These are phyloP conservation scores for Neonectria sp. DNA, from an alignment of 2,329 filamentous ascomycete genomes.

Conservation along the genomic window DNA sequence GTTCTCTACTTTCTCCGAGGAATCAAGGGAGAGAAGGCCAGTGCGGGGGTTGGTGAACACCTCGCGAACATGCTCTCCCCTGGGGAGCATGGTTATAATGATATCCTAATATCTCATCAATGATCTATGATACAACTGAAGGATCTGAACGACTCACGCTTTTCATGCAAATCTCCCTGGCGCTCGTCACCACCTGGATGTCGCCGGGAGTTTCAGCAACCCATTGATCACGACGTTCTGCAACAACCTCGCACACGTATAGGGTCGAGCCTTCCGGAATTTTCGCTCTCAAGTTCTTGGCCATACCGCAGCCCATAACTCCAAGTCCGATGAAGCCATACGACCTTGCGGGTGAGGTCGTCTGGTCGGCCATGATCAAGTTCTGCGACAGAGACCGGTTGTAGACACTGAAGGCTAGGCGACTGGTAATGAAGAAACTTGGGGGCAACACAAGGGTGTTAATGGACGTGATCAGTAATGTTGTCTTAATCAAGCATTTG, in stretches of 20 bases:
- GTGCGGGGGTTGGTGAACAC: conserved; percentile 18
- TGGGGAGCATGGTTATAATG: conserved; percentile 31
- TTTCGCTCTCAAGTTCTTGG: conserved; percentile 50
- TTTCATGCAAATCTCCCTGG: background rate
- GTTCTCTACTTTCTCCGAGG: background rate
- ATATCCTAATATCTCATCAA: conserved; percentile 10
- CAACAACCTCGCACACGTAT: conserved; percentile 48
- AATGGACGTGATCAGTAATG: background rate
- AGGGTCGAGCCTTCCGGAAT: conserved; percentile 44
- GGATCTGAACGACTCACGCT: background rate
- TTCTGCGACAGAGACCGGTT: background rate
- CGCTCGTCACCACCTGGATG: background rate
- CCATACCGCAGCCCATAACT: conserved; percentile 55
- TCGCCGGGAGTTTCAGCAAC: conserved; percentile 6
- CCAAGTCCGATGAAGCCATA: conserved; percentile 45
- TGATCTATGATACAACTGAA: background rate
- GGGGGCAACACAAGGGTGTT: background rate
- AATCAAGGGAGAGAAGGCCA: conserved; percentile 9
- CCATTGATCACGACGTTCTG: conserved; percentile 11
- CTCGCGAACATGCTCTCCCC: conserved; percentile 11
- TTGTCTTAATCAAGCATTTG: background rate
- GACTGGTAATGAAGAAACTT: background rate
- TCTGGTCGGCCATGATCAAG: background rate
- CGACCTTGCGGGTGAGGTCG: background rate
- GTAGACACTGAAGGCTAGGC: background rate